Evolutionary conservation across 2,329 filamentous ascomycete genomes (phyloP).

Genomic region (Periconia sp.): DNA sequence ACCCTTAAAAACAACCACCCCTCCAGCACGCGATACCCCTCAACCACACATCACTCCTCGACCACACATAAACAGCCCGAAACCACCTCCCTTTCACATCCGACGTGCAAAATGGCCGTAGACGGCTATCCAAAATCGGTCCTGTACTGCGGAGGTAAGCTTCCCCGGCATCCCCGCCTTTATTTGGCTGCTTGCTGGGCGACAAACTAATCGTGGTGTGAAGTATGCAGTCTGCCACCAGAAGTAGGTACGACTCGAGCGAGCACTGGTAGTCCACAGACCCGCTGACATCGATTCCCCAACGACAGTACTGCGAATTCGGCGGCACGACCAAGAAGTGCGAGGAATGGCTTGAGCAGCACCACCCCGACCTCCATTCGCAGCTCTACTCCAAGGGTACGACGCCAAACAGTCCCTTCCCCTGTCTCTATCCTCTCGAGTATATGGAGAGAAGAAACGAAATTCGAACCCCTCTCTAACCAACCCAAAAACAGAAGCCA

Average conservation of each 20-base stretch:
- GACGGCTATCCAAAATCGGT: slow-evolving; percentile 53
- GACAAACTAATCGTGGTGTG: slow-evolving; percentile 18
- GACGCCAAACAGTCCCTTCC: slow-evolving; percentile 27
- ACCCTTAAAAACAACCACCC: slow-evolving; percentile 1
- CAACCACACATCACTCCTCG: slow-evolving; percentile 4
- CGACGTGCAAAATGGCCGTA: slow-evolving; percentile 29
- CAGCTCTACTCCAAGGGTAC: slow-evolving; percentile 84
- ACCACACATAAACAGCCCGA: slow-evolving; percentile 1
- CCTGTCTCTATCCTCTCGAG: too few relatives aligned
- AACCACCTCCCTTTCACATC: background rate
- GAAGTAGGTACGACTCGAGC: slow-evolving; percentile 59
- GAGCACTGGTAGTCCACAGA: background rate
- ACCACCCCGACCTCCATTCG: slow-evolving; percentile 72
- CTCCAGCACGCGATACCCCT: too few relatives aligned
- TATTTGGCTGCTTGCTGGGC: background rate
- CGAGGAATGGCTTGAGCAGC: slow-evolving; percentile 86
- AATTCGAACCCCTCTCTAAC: background rate
- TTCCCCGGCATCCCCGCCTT: background rate
- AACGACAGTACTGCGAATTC: slow-evolving; percentile 90
- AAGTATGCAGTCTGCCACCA: slow-evolving; percentile 67
- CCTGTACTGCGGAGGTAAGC: slow-evolving; percentile 64
- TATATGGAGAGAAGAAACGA: too few relatives aligned
- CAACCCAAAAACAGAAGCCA: slow-evolving; percentile 50
- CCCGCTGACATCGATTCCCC: slow-evolving; percentile 9
- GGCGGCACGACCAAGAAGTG: slow-evolving; percentile 96